Evolutionary conservation across 306 rosid species (phyloP), one percentile per base, ranked within the genome.

Genomic region (Begonia peltatifolia): DNA sequence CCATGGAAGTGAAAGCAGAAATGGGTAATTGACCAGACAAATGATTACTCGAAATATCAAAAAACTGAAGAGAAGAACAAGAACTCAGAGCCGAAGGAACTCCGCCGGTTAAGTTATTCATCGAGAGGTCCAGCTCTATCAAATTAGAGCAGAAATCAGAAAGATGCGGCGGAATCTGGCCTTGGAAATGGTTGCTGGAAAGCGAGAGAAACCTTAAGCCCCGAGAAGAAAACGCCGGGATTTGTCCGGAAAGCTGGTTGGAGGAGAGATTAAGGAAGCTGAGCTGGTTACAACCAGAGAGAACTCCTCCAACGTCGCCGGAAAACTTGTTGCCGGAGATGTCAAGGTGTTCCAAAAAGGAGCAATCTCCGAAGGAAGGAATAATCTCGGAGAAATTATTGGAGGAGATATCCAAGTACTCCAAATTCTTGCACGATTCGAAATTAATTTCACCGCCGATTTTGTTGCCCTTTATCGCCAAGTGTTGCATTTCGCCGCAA

Each of bases 121-220:
- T 61, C 14, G 86, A 78, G 10, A 84, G 58, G 71, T 84, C 94
- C 42, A 84, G 78, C 43, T 71, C 76, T 25, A 53, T 47, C 1
- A 84, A 76, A 53, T 65, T 66, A 38, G 56, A 57, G 53, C 85
- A 80, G 41, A 64, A 62, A n/a, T 42, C 59, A 50, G 75, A 84
- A 38, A 80, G 59, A 11, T 78, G 79, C 1, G 53, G 12, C 6
- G 94, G 79, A 11, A 84, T 78, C 50, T 57, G 65, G 3, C 89
- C 94, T n/a, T 14, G 49, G 16, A 84, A 78, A 2, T 50, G 10
- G 55, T 78, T 84, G 20, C 59, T 73, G 49, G 66, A 67, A 38
- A 84, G 47, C 64, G 56, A 67, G 35, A 84, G 68, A 9, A 54
- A 66, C 74, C 53, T 81, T 63, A 84, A 47, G 9, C 60, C 78